These are phyloP conservation scores for Sclerotinia nivalis DNA, from an alignment of 2,329 filamentous ascomycete species.

Conservation along the genomic window DNA sequence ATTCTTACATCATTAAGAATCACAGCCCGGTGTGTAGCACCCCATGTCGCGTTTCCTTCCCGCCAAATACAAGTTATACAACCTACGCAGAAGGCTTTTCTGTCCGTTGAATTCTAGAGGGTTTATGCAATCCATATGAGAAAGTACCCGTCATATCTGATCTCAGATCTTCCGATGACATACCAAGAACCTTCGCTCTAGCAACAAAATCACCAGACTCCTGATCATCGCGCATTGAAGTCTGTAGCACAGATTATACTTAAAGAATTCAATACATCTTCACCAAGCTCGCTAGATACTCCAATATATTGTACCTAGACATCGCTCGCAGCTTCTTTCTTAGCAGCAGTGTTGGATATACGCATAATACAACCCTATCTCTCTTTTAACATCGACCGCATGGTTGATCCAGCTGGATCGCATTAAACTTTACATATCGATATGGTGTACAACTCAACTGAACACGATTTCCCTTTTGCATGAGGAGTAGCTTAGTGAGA, in stretches of 20 bases:
- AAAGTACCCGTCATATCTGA: neutral
- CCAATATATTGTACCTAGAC: constrained; percentile 56
- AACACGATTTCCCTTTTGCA: constrained; percentile 25
- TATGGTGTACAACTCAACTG: constrained; percentile 30
- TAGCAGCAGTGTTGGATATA: constrained; percentile 51
- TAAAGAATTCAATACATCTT: constrained; percentile 51
- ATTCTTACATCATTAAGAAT: constrained; percentile 58
- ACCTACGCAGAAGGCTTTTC: constrained; percentile 41
- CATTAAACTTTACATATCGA: constrained; percentile 46
- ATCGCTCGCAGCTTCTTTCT: constrained; percentile 42
- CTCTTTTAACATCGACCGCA: constrained; percentile 56
- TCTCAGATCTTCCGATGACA: neutral
- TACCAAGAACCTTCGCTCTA: neutral
- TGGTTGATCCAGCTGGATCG: constrained; percentile 52
- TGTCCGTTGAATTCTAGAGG: neutral
- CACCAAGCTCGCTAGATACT: constrained; percentile 59
- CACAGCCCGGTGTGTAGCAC: constrained; percentile 61
- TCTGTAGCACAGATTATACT: neutral
- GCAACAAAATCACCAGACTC: neutral
- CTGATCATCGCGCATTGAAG: neutral
- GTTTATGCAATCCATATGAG: neutral
- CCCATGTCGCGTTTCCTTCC: constrained; percentile 52
- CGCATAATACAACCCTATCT: constrained; percentile 49
- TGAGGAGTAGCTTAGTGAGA: neutral
- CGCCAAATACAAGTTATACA: constrained; percentile 49